These are phyloP conservation scores for Trichophyton schoenleinii DNA, from an alignment of 2,329 filamentous ascomycete species.

Conservation along the genomic window DNA sequence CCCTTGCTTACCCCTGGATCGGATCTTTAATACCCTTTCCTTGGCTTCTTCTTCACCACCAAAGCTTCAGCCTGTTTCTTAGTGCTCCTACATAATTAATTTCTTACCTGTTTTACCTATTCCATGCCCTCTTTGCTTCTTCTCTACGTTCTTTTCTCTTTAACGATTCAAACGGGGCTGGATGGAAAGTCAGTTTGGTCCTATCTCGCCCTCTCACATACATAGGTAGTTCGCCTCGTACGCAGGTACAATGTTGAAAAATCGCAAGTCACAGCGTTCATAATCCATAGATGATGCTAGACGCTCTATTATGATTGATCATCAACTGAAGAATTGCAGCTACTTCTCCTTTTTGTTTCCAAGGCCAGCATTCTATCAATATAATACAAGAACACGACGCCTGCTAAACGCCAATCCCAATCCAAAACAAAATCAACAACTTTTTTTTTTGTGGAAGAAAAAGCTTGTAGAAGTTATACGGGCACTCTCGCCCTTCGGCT, in stretches of 20 bases:
- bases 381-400: background rate
- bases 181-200: background rate
- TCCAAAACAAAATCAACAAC: background rate
- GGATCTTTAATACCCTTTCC: slow-evolving; percentile 1
- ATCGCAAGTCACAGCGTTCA: too few relatives aligned
- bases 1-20: background rate
- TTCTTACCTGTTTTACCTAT: background rate
- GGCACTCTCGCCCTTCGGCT: slow-evolving; percentile 9
- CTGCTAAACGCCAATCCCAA: background rate
- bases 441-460: background rate
- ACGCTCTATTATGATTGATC: too few relatives aligned
- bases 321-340: too few relatives aligned
- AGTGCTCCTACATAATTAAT: background rate
- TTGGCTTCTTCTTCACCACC: background rate
- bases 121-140: too few relatives aligned
- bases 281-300: too few relatives aligned
- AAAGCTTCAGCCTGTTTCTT: background rate
- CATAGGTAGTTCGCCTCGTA: too few relatives aligned
- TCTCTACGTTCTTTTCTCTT: background rate
- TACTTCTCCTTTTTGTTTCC: too few relatives aligned
- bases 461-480: background rate
- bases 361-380: background rate
- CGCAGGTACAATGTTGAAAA: too few relatives aligned
- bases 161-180: background rate
- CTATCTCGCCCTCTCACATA: too few relatives aligned